phyloP scores from a whole-genome alignment of 192 early-diverging fungal species.

The Neocallimastix lanati region DNA sequence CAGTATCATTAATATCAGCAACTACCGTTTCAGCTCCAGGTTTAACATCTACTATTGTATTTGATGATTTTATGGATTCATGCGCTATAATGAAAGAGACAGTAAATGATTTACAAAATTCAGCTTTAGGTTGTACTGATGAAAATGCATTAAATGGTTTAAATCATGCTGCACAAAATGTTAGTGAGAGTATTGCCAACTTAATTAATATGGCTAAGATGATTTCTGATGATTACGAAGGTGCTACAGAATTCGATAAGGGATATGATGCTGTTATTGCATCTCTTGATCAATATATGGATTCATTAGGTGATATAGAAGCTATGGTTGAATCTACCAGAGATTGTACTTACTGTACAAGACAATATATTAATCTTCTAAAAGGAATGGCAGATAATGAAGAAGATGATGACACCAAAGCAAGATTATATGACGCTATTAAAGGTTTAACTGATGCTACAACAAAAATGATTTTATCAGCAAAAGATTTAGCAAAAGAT shows the following conservation, averaged over 20 bases:
- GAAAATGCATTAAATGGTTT: conserved; percentile 7
- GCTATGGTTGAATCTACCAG: conserved; percentile 20
- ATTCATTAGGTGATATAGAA: conserved; percentile 15
- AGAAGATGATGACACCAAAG: conserved; percentile 10
- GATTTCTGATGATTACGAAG: conserved; percentile 3
- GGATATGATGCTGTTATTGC: conserved; percentile 20
- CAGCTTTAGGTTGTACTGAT: conserved; percentile 1
- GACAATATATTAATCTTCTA: conserved; percentile 24
- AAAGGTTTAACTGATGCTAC: conserved; percentile 1
- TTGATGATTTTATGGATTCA: conserved; percentile 26
- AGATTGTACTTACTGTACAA: conserved; percentile 20
- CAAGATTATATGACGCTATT: conserved; percentile 15
- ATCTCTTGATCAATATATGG: conserved; percentile 13
- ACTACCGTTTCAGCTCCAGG: conserved; percentile 14
- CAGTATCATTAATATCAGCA: conserved; percentile 15
- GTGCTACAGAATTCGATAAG: conserved; percentile 14
- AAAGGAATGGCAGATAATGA: conserved; percentile 13
- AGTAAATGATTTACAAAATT: conserved; percentile 5
- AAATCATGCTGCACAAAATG: conserved; percentile 13
- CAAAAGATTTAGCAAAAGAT: not conserved
- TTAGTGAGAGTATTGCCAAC: conserved; percentile 21
- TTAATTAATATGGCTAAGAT: conserved; percentile 23
- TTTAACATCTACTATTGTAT: conserved; percentile 13
- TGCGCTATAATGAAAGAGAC: conserved; percentile 18
- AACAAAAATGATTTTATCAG: not conserved